phyloP scores from a whole-genome alignment of 257 asterid species.

The Solanum verrucosum region DNA sequence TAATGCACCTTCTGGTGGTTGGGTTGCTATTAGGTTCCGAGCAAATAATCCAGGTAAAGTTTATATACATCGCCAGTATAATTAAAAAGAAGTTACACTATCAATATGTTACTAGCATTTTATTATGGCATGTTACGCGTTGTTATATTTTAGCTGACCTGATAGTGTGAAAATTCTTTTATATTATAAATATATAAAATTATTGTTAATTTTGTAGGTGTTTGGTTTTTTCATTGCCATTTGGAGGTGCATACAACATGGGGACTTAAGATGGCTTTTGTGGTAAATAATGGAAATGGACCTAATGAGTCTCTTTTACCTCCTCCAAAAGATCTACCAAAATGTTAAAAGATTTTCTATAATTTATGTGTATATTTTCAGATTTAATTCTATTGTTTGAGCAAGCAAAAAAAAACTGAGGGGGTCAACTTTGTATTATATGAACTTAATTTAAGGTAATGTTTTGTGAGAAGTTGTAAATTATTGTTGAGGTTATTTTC shows the following conservation, averaged over 20 bases:
- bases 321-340: constrained; percentile 53
- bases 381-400: not conserved
- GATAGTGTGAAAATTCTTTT: not conserved
- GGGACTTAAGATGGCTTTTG: constrained; percentile 72
- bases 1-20: constrained; percentile 48
- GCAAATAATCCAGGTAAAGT: constrained; percentile 54
- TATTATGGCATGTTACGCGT: not conserved
- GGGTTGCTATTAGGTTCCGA: constrained; percentile 49
- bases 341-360: constrained; percentile 21
- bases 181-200: too few species aligned
- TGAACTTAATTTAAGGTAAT: not conserved
- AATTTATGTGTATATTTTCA: not conserved
- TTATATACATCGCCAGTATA: not conserved
- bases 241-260: constrained; percentile 56
- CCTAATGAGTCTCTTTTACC: constrained; percentile 45
- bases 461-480: not conserved
- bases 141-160: not conserved
- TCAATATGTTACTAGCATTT: not conserved
- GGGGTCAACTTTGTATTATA: not conserved
- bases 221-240: constrained; percentile 67
- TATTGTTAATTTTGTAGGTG: constrained; percentile 16
- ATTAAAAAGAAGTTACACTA: not conserved
- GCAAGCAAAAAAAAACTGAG: not conserved
- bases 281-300: constrained; percentile 54
- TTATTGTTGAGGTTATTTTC: not conserved